Evolutionary conservation across 2,329 filamentous ascomycete genomes (phyloP), one percentile per base, ranked within the genome.

Genomic region (Hypomyces perniciosus): DNA sequence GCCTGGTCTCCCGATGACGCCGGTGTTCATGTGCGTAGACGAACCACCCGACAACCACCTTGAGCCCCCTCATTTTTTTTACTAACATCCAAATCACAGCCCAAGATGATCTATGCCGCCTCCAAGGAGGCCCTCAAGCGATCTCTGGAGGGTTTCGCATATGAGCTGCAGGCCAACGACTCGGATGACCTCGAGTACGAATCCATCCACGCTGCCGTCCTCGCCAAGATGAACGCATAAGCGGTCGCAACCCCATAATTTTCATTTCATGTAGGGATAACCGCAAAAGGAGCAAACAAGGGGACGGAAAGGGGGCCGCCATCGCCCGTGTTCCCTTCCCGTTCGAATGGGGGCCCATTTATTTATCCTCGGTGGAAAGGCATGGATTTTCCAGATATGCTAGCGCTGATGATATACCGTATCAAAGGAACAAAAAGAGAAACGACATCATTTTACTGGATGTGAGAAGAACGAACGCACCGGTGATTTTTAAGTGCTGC

Each of bases 81-180:
- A 9, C 41, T 50, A 8, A 43, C 42, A 27, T 4, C 29, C 9
- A 20, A 10, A 58, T 30, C 28, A 52, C 60, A 90, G 88, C 79
- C 85, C 72, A 90, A 90, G 79, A 93, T 93, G 88, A 80, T 90
- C 71, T 93, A 92, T 78, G 86, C 88, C 62, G 88, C 88, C 47
- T 93, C 88, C 72, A 93, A 92, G 77, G 86, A 91, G 64, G 85
- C 86, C 54, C 80, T 93, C 61, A 92, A 90, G 81, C 84, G 85
- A 70, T 72, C 86, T 46, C 80, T 93, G 57, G 87, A 81, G 66
- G 88, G 87, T 57, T 74, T 92, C 61, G 85, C 85, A 55, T 74
- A 77, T 62, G 88, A 92, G 69, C 78, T 91, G 63, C 88, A 93
- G 77, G 88, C 87, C 75, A 91, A 91, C 76, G 88, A 92, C 70